phyloP scores from a whole-genome alignment of 75 land plant species.

The Sequoiadendron giganteum region DNA sequence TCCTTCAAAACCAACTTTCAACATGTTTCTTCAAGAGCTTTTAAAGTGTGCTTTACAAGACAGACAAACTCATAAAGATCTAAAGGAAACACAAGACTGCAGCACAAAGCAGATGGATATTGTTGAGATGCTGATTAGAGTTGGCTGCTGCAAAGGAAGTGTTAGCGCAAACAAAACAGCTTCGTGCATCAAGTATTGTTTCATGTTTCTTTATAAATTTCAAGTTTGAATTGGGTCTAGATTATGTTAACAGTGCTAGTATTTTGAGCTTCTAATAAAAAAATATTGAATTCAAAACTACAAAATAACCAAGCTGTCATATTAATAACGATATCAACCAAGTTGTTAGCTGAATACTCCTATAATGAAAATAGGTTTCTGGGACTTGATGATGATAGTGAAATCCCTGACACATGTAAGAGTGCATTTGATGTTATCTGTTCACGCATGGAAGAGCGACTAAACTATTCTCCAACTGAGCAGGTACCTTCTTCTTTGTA shows the following conservation, averaged over 20 bases:
- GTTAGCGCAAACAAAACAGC: conserved; percentile 48
- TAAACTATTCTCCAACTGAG: conserved; percentile 65
- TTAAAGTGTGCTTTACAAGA: conserved; percentile 18
- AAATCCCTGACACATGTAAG: conserved; percentile 63
- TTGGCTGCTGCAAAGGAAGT: conserved; percentile 59
- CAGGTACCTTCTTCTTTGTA: conserved; percentile 46
- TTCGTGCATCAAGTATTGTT: conserved; percentile 25
- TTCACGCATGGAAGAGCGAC: conserved; percentile 83
- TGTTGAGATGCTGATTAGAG: conserved; percentile 30
- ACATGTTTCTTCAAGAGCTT: conserved; percentile 47
- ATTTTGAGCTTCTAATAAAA: neutral
- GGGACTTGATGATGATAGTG: conserved; percentile 65
- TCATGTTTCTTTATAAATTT: neutral
- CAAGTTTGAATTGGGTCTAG: neutral
- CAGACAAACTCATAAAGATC: conserved; percentile 5
- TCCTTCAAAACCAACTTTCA: conserved; percentile 47
- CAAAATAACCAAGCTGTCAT: neutral
- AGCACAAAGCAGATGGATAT: conserved; percentile 32
- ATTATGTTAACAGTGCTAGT: neutral
- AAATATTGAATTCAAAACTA: too few species aligned
- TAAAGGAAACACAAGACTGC: neutral
- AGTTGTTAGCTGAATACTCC: neutral
- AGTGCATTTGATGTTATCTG: conserved; percentile 89
- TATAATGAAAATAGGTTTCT: conserved; percentile 49
- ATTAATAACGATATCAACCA: neutral